Conservation (phyloP, 768 basidiomycete genomes). For the Termitomyces sp. region DNA sequence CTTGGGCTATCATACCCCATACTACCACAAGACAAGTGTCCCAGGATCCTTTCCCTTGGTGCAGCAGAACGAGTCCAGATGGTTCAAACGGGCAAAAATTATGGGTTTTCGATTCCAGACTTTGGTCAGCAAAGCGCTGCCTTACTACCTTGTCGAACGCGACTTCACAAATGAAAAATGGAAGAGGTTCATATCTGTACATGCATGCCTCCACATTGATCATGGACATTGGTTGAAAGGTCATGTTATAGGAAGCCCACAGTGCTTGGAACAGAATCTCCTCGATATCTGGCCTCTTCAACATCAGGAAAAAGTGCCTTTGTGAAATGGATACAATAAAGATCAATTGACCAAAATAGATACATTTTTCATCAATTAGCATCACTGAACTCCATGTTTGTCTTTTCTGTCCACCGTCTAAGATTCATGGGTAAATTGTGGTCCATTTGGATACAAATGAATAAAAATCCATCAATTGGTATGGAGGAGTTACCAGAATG, state of each 20-base stretch:
- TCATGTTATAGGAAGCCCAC: constrained; percentile 17
- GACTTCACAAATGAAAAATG: constrained; percentile 18
- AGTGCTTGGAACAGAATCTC: constrained; percentile 17
- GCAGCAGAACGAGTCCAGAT: background rate
- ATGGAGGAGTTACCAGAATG: too few relatives aligned
- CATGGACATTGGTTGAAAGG: background rate
- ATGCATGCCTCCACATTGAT: background rate
- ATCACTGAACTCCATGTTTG: too few relatives aligned
- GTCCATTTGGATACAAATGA: too few relatives aligned
- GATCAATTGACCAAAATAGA: too few relatives aligned
- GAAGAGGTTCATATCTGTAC: constrained; percentile 20
- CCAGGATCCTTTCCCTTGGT: too few relatives aligned
- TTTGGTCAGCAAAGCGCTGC: constrained; percentile 12
- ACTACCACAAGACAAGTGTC: background rate
- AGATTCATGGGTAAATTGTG: too few relatives aligned
- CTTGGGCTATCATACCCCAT: background rate
- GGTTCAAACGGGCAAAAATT: constrained; percentile 18
- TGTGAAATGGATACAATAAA: too few relatives aligned
- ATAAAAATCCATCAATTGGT: too few relatives aligned
- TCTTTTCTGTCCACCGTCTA: too few relatives aligned
- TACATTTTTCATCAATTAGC: too few relatives aligned
- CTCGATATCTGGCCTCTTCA: background rate
- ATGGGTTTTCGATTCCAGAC: constrained; percentile 22
- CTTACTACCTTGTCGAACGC: constrained; percentile 12
- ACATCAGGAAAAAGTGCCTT: too few relatives aligned